Conservation (phyloP, 495 filamentous ascomycete species). For the Amphirosellinia nigrospora region DNA sequence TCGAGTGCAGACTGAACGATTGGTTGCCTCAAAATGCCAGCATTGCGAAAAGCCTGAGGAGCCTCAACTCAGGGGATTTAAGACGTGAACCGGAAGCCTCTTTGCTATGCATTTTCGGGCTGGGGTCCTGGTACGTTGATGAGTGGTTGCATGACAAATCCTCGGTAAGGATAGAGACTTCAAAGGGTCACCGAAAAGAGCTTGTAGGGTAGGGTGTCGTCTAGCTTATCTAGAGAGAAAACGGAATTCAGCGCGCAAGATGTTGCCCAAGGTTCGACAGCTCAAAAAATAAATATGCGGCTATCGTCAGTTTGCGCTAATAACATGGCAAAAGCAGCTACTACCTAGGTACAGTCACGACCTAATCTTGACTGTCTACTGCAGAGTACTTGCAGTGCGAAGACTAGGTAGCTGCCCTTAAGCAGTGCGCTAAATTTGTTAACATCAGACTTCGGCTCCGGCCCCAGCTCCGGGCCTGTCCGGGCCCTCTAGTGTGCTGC, state of each 20-base stretch:
- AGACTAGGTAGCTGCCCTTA: no score
- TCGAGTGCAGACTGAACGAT: neutral
- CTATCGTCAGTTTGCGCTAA: neutral
- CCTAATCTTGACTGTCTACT: no score
- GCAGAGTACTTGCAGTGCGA: no score
- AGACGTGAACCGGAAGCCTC: neutral
- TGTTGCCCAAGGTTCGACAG: neutral
- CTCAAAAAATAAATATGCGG: no score
- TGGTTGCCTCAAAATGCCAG: neutral
- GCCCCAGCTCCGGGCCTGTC: no score
- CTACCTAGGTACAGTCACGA: no score
- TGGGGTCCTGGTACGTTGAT: neutral
- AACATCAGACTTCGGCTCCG: neutral
- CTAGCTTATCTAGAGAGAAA: neutral
- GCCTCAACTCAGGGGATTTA: neutral
- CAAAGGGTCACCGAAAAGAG: neutral
- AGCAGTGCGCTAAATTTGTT: neutral
- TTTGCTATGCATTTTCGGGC: neutral
- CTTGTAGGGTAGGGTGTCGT: no score
- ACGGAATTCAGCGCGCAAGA: neutral
- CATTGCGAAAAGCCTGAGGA: neutral
- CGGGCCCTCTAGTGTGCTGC: no score
- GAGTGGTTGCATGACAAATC: conserved; percentile 10
- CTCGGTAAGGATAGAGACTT: neutral
- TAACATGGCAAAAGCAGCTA: neutral